These are phyloP conservation scores for Gossypium anomalum DNA, from an alignment of 345 rosid species.

Conservation along the genomic window DNA sequence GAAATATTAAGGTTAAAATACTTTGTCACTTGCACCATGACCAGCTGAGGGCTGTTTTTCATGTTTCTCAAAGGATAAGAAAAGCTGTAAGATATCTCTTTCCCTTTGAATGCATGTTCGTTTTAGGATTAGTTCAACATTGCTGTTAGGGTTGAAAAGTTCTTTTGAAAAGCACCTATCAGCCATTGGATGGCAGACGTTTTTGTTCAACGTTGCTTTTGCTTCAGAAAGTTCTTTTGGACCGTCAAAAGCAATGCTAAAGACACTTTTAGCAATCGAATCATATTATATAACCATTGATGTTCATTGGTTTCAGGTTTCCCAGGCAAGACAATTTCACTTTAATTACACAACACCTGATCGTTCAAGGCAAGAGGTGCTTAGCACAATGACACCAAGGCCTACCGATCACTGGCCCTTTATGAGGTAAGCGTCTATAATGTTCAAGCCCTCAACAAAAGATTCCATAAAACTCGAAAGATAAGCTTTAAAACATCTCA, in stretches of 20 bases:
- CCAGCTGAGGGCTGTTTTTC: slow-evolving; percentile 82
- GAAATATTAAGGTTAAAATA: slow-evolving; percentile 59
- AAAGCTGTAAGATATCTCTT: slow-evolving; percentile 59
- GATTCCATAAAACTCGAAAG: not conserved
- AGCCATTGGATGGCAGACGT: too few species aligned
- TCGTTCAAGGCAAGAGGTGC: slow-evolving; percentile 83
- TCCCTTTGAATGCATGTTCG: not conserved
- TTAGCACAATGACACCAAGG: slow-evolving; percentile 63
- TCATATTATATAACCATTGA: not conserved
- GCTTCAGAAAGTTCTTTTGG: too few species aligned
- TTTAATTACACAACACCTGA: slow-evolving; percentile 93
- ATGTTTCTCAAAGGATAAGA: slow-evolving; percentile 75
- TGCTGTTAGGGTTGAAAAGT: too few species aligned
- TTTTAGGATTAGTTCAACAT: too few species aligned
- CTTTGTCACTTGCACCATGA: slow-evolving; percentile 95
- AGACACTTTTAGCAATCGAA: not conserved
- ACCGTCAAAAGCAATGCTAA: too few species aligned
- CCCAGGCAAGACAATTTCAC: slow-evolving; percentile 70
- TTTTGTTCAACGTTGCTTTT: too few species aligned
- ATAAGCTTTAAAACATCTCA: too few species aligned
- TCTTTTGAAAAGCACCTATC: too few species aligned
- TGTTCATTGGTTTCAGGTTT: slow-evolving; percentile 43
- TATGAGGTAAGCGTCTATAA: slow-evolving; percentile 36
- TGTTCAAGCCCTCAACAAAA: not conserved
- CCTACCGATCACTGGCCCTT: slow-evolving; percentile 90